Evolutionary conservation across 345 rosid species (phyloP), one percentile per base, ranked within the genome.

Genomic region (Microthlaspi erraticum): DNA sequence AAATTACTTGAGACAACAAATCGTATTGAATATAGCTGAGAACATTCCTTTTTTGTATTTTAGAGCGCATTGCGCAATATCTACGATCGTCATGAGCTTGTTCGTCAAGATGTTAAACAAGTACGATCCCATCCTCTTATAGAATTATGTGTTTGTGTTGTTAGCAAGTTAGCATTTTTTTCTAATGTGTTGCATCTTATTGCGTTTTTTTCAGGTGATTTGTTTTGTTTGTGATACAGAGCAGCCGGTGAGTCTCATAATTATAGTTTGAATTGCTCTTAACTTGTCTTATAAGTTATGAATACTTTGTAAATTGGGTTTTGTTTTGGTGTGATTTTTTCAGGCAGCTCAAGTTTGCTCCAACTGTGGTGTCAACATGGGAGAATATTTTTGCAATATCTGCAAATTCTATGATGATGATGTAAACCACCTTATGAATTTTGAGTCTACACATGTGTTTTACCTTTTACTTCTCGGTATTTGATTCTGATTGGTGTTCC

Each of bases 341-440:
- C 80, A 91, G 98, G 89, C 72, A 72, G 84, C 80, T 70, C 86
- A 77, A 82, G 84, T 88, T 74, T 94, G 99, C 72, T 72, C 93
- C 12, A 94, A 94, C 79, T 94, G 99, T 66, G 99, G 99, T n/a
- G 89, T 94, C 79, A 88, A 82, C 76, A 89, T 94, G 99, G 99
- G 98, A 76, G 98, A 88, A 71, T 94, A 89, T 72, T 91, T 88
- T 65, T 94, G 99, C 76, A 74, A 71, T n/a, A 79, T 86, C 52
- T 94, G 99, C 90, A 94, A 80, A 78, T 94, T 94, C 82, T 94
- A 72, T 50, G 99, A 94, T 66, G 99, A 94, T 70, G 82, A 91
- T 85, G 99, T 94, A 83, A 14, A 33, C 29, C 29, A 26, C 29
- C 29, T 26, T 26, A 26, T 26, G 1, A 33, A n/a, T 33, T 13